A percentile compares a stretch with the other conserved stretches of the same genome.
Evolutionary conservation across 75 land plant species (phyloP).

Genomic region (Pinus albicaulis): DNA sequence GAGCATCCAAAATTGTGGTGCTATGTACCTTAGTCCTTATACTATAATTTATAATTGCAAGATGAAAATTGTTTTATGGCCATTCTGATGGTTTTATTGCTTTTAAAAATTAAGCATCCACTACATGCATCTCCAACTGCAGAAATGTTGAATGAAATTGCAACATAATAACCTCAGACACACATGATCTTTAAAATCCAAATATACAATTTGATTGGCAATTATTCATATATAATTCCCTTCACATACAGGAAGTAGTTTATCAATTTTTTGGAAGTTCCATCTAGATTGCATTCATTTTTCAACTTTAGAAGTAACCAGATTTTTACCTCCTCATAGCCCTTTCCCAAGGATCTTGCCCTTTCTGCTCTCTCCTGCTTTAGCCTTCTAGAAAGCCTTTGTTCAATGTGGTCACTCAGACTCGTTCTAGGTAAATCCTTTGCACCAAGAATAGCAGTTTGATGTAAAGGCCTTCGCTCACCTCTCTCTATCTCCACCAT

Average conservation of each 20-base stretch:
- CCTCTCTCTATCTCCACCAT: constrained; percentile 81
- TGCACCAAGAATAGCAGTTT: constrained; percentile 91
- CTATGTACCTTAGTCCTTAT: neutral
- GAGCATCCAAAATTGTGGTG: too few relatives aligned
- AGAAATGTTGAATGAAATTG: neutral
- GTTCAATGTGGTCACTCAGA: constrained; percentile 89
- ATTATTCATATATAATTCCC: neutral
- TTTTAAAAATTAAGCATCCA: neutral
- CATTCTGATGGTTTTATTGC: neutral
- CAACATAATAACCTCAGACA: neutral
- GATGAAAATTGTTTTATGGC: neutral
- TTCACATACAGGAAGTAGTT: neutral
- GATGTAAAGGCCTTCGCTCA: constrained; percentile 81
- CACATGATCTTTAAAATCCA: neutral
- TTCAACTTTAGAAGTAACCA: neutral
- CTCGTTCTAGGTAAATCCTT: constrained; percentile 88
- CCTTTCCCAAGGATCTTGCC: constrained; percentile 70
- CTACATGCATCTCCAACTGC: neutral
- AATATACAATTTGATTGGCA: neutral
- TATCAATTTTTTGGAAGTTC: neutral
- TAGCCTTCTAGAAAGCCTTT: constrained; percentile 58
- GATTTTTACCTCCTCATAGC: constrained; percentile 67
- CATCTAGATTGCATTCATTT: neutral
- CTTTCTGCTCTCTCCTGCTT: constrained; percentile 80
- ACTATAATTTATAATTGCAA: neutral